Conservation (phyloP, 805 yeast species). For the Wickerhamomyces bovis region DNA sequence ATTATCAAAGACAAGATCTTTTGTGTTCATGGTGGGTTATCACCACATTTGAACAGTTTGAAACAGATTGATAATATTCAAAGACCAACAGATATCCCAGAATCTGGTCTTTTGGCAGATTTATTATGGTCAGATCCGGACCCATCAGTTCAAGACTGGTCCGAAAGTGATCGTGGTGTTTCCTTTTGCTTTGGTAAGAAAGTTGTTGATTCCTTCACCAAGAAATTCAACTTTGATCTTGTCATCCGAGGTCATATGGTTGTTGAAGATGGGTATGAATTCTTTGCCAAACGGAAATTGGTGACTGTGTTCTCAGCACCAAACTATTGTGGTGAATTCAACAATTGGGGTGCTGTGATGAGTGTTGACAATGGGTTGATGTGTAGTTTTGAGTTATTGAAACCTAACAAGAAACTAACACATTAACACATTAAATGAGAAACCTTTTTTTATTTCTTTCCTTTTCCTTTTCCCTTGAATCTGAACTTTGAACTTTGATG, state of each 20-base stretch:
- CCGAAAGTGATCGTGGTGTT: constrained; percentile 78
- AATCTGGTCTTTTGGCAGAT: constrained; percentile 71
- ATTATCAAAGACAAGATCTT: constrained; percentile 93
- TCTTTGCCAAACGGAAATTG: constrained; percentile 64
- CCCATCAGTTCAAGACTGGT: constrained; percentile 54
- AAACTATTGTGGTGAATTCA: constrained; percentile 53
- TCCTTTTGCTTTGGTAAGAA: constrained; percentile 71
- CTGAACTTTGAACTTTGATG: background rate
- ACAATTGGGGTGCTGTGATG: constrained; percentile 98
- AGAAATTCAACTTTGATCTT: constrained; percentile 64
- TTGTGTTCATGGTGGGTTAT: constrained; percentile 80
- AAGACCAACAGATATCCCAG: constrained; percentile 83
- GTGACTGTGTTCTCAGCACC: constrained; percentile 83
- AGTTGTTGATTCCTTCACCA: constrained; percentile 65
- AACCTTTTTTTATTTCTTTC: background rate
- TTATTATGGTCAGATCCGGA: constrained; percentile 83
- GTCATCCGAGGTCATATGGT: constrained; percentile 86
- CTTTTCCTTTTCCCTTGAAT: background rate
- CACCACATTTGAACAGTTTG: constrained; percentile 62
- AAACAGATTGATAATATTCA: constrained; percentile 65
- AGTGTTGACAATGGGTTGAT: constrained; percentile 86
- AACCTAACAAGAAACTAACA: constrained; percentile 45
- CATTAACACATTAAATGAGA: background rate
- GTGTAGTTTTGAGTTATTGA: constrained; percentile 89
- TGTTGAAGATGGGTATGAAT: constrained; percentile 84